These are phyloP conservation scores for Aspergillus sclerotioniger DNA, from an alignment of 495 filamentous ascomycete species.

Conservation along the genomic window DNA sequence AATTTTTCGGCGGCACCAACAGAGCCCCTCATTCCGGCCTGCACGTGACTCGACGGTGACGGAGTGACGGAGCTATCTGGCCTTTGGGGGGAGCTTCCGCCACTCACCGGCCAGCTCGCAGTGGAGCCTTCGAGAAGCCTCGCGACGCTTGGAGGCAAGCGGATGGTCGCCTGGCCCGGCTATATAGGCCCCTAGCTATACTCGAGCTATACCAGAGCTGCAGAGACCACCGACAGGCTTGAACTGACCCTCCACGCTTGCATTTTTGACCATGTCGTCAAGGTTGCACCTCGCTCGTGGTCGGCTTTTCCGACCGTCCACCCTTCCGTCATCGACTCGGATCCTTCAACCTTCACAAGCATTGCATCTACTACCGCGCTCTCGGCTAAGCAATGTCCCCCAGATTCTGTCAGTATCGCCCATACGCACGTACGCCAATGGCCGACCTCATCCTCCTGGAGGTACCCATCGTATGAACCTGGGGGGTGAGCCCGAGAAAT, in stretches of 20 bases:
- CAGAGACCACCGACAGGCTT: background rate
- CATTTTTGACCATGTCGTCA: slow-evolving; percentile 32
- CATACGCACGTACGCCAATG: slow-evolving; percentile 67
- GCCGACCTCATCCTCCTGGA: slow-evolving; percentile 80
- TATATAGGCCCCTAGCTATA: slow-evolving; percentile 17
- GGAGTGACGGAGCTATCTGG: slow-evolving; percentile 33
- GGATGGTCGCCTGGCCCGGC: slow-evolving; percentile 6
- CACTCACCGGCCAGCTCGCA: slow-evolving; percentile 26
- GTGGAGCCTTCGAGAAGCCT: slow-evolving; percentile 48
- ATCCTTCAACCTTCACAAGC: slow-evolving; percentile 21
- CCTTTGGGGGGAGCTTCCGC: slow-evolving; percentile 27
- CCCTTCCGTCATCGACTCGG: slow-evolving; percentile 21
- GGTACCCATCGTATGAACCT: slow-evolving; percentile 92
- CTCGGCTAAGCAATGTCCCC: slow-evolving; percentile 14
- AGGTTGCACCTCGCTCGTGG: slow-evolving; percentile 36
- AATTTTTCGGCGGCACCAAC: slow-evolving; percentile 34
- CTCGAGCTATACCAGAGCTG: too few species aligned
- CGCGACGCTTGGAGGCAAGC: slow-evolving; percentile 25
- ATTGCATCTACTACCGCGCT: slow-evolving; percentile 20
- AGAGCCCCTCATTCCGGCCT: slow-evolving; percentile 24
- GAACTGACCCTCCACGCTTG: background rate
- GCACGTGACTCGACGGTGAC: slow-evolving; percentile 30
- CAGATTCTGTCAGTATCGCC: slow-evolving; percentile 12
- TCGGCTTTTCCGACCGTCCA: slow-evolving; percentile 30
- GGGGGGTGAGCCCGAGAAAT: slow-evolving; percentile 73